Conservation (phyloP, 2,329 filamentous ascomycete genomes). For the Paecilomyces formosus region DNA sequence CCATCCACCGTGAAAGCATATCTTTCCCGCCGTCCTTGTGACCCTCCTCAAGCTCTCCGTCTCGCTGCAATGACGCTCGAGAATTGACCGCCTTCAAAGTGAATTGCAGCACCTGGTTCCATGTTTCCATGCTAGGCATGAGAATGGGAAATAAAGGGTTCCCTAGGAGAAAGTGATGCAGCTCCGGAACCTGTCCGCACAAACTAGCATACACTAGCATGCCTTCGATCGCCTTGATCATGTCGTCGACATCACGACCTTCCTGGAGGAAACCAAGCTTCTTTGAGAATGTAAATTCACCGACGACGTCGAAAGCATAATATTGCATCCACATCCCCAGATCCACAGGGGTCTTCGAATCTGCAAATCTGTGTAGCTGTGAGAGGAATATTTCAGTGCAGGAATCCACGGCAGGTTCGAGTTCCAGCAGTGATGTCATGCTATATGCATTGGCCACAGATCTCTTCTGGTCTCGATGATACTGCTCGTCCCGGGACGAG, state of each 20-base stretch:
- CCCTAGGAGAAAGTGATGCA: slow-evolving; percentile 18
- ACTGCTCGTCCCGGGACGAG: slow-evolving; percentile 12
- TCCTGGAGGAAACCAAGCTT: slow-evolving; percentile 37
- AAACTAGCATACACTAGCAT: slow-evolving; percentile 20
- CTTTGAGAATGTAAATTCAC: slow-evolving; percentile 34
- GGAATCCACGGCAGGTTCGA: slow-evolving; percentile 17
- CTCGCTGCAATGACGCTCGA: slow-evolving; percentile 14
- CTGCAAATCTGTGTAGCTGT: slow-evolving; percentile 8
- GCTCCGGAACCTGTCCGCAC: slow-evolving; percentile 20
- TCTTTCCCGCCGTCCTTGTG: slow-evolving; percentile 15
- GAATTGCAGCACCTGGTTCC: slow-evolving; percentile 25
- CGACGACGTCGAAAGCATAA: slow-evolving; percentile 36
- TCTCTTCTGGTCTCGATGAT: slow-evolving; percentile 12
- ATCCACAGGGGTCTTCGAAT: slow-evolving; percentile 5
- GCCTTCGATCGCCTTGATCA: slow-evolving; percentile 22
- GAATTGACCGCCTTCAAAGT: slow-evolving; percentile 25
- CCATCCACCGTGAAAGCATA: slow-evolving; percentile 23
- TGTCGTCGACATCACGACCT: slow-evolving; percentile 31
- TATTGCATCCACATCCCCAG: slow-evolving; percentile 18
- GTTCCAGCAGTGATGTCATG: slow-evolving; percentile 18
- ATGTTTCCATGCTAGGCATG: slow-evolving; percentile 26
- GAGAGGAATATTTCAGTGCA: slow-evolving; percentile 13
- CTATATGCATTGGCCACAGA: slow-evolving; percentile 19
- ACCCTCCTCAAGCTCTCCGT: slow-evolving; percentile 17
- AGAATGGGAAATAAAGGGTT: slow-evolving; percentile 22